Evolutionary conservation across 2,329 filamentous ascomycete species (phyloP), one percentile per base, ranked within the genome.

Genomic region (Botrytis paeoniae): DNA sequence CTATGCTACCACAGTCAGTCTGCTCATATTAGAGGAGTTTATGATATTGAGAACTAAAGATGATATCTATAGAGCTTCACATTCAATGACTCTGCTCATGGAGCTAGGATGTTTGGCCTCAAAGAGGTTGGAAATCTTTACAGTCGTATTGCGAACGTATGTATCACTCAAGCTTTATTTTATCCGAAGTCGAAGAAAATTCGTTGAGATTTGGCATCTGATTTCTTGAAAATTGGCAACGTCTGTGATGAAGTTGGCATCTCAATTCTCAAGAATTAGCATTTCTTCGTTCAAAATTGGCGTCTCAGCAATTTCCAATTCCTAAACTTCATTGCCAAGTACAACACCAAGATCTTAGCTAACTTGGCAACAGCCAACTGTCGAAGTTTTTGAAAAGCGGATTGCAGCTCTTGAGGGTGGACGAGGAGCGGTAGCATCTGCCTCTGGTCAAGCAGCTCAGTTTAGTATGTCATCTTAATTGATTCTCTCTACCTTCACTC

Each of bases 111-210:
- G 60, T 99, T 99, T 81, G 93, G 94, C 81, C 93, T 99, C 83
- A 97, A 98, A 85, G 94, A 98, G 84, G 92, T 93, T 80, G 96
- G 79, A 37, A 98, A 98, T 85, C 97, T 98, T 83, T 99, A 99
- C 87, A 96, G 92, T 82, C 93, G 96, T 76, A 94, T 99, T 79
- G 94, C 93, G 92, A 98, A 98, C 84, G 93, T 94, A 73, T 70
- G 57, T 73, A 51, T 43, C n/a, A 35, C 39, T 22, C n/a, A 51
- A 45, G 1, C 57, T 63, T 9, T 8, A 45, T 35, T 60, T 9
- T 12, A 57, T 59, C 29, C 29, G 35, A 48, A 18, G 10, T 41
- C 22, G 25, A 59, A 61, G 32, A 72, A 18, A n/a, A 32, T 12
- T 16, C 32, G 54, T 69, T 45, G 62, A 68, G 29, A 60, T 72